phyloP scores from a whole-genome alignment of 208 protist genomes.

The Trypanosoma avium region DNA sequence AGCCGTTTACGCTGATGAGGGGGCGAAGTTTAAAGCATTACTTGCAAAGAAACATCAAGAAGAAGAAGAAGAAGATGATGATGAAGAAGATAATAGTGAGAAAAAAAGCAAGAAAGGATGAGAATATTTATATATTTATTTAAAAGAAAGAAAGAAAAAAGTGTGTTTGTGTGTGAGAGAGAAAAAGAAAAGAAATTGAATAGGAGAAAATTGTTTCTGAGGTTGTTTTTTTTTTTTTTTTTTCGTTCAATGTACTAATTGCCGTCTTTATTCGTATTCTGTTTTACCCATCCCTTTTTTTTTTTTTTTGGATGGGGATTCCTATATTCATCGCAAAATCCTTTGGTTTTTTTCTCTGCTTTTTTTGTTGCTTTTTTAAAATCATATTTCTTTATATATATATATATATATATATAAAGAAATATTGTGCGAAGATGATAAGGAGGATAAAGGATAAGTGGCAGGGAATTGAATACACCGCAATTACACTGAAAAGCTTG shows the following conservation, averaged over 20 bases:
- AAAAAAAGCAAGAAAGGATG: neutral
- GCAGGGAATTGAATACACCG: too few species aligned
- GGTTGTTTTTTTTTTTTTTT: neutral
- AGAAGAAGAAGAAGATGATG: constrained; percentile 50
- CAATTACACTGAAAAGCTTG: too few species aligned
- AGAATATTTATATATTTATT: constrained; percentile 4
- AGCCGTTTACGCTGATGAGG: constrained; percentile 89
- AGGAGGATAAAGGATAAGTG: too few species aligned
- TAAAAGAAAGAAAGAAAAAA: neutral
- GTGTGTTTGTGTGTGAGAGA: too few species aligned
- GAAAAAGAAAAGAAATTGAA: neutral
- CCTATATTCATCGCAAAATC: too few species aligned
- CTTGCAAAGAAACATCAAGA: constrained; percentile 33
- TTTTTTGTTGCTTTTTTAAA: too few species aligned
- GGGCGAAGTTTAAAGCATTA: constrained; percentile 72
- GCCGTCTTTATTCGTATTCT: too few species aligned
- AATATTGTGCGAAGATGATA: too few species aligned
- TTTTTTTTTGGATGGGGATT: neutral
- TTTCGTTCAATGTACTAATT: neutral
- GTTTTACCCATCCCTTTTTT: neutral
- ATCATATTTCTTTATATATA: too few species aligned
- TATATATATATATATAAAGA: too few species aligned
- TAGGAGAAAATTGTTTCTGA: neutral
- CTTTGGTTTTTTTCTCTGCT: too few species aligned
- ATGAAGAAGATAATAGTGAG: constrained; percentile 17